Percentiles rank a stretch among this genome's conserved stretches.
phyloP scores from a whole-genome alignment of 352 stramenopile genomes.

The Phytophthora hybrid region DNA sequence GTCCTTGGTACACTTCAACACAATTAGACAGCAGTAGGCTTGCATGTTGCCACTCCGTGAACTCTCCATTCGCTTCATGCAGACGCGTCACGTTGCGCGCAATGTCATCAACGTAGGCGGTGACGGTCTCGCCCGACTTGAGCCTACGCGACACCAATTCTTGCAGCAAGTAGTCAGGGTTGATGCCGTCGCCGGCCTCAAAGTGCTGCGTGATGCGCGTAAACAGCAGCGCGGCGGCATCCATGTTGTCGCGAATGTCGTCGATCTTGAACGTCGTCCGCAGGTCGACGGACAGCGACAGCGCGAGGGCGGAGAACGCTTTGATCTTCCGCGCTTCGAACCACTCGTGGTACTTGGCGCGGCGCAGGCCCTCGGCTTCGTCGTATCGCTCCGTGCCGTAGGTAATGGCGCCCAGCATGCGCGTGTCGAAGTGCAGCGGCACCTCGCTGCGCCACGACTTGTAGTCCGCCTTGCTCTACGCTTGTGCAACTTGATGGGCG shows the following conservation, averaged over 20 bases:
- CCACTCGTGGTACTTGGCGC: slow-evolving; percentile 7
- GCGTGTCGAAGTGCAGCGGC: slow-evolving; percentile 2
- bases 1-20: too few relatives aligned
- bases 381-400: neutral
- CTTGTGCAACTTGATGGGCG: neutral
- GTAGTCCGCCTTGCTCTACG: neutral
- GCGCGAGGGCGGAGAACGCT: slow-evolving; percentile 2
- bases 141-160: neutral
- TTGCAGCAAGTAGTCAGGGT: neutral
- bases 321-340: slow-evolving; percentile 6
- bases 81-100: too few relatives aligned
- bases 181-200: neutral
- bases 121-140: too few relatives aligned
- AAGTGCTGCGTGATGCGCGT: neutral
- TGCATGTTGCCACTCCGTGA: too few relatives aligned
- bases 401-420: slow-evolving; percentile 13
- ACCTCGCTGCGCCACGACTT: slow-evolving; percentile 6
- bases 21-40: too few relatives aligned
- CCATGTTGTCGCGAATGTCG: neutral
- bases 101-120: too few relatives aligned
- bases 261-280: neutral
- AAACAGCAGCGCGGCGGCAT: neutral
- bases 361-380: neutral
- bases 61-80: too few relatives aligned
- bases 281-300: neutral